These are phyloP conservation scores for Aspergillus ibericus DNA, from an alignment of 2,329 filamentous ascomycete species.

Conservation along the genomic window DNA sequence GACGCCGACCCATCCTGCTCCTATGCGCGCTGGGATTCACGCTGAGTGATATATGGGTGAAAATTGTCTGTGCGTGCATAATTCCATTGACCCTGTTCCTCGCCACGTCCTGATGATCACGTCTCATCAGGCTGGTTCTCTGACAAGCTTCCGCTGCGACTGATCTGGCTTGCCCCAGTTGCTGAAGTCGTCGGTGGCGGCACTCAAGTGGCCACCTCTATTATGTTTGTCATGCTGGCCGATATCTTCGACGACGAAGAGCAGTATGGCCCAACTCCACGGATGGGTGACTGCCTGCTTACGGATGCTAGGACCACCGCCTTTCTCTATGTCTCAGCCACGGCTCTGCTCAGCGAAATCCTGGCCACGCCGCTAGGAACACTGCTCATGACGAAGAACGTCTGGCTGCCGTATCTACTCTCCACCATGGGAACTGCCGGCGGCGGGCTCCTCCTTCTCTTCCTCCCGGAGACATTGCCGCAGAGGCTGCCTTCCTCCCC, in stretches of 20 bases:
- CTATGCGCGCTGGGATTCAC: slow-evolving; percentile 23
- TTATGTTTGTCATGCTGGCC: slow-evolving; percentile 26
- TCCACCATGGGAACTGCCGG: neutral
- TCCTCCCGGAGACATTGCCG: slow-evolving; percentile 23
- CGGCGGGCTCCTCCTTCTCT: slow-evolving; percentile 4
- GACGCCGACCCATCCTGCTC: slow-evolving; percentile 25
- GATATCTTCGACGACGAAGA: slow-evolving; percentile 31
- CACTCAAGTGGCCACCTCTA: slow-evolving; percentile 19
- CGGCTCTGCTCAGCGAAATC: slow-evolving; percentile 23
- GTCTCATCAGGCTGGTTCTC: slow-evolving; percentile 7
- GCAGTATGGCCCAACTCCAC: slow-evolving; percentile 15
- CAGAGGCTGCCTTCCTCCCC: neutral
- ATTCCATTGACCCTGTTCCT: neutral
- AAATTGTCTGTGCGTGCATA: neutral
- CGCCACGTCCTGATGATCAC: neutral
- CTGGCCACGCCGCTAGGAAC: slow-evolving; percentile 29
- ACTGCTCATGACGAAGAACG: slow-evolving; percentile 24
- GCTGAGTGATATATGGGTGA: slow-evolving; percentile 6
- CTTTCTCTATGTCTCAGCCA: slow-evolving; percentile 23
- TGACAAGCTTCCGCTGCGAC: slow-evolving; percentile 25
- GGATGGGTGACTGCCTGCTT: neutral
- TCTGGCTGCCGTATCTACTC: slow-evolving; percentile 25
- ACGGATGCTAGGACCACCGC: slow-evolving; percentile 19
- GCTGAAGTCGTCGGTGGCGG: slow-evolving; percentile 29
- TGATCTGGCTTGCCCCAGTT: slow-evolving; percentile 27